Base-by-base conservation (phyloP, 2,329 filamentous ascomycete species). In the Biscogniauxia marginata region DNA sequence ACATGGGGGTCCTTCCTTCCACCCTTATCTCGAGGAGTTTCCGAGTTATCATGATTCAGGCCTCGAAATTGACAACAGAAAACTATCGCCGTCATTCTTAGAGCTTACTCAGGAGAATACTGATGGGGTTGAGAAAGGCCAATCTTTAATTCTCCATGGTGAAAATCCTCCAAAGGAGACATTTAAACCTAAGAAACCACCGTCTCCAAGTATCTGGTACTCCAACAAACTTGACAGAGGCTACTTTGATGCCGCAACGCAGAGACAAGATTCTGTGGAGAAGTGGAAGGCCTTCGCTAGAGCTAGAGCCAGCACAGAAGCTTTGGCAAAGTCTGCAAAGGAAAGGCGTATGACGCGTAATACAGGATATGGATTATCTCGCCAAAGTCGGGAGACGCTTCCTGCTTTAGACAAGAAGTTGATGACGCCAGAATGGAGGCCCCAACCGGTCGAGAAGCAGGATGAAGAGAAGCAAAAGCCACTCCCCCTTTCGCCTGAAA, bases 261-360 rank as follows among this genome's bases (percentile, higher is more conserved):
- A 49, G n/a, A 49, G 54, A 46, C 49, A 13, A 55, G 57, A 21
- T 44, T 50, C n/a, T n/a, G n/a, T n/a, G 46, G 53, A 57, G 4
- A 60, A 62, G 45, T 65, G 65, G 67, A 65, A 60, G 48, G 56
- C 39, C 24, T 48, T 64, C 13, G 20, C 52, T 39, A 52, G 60
- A n/a, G 61, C 63, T 21, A 62, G 54, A 47, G 57, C 58, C 16
- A 70, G 68, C 44, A 59, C 63, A 3, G 63, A 67, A 49, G 67
- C 65, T 13, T 47, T 67, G 3, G 56, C 63, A 8, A 61, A 58
- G 43, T 55, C 54, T 18, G 47, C 62, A 8, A 69, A 64, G 50
- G 63, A 66, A 54, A 66, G 62, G 45, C 63, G 65, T 19, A 19
- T 65, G 44, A 61, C 58, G 49, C 66, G 65, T 45, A 54, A 34